Evolutionary conservation across 164 flowering plant species (phyloP).

Genomic region (Berberis thunbergii): DNA sequence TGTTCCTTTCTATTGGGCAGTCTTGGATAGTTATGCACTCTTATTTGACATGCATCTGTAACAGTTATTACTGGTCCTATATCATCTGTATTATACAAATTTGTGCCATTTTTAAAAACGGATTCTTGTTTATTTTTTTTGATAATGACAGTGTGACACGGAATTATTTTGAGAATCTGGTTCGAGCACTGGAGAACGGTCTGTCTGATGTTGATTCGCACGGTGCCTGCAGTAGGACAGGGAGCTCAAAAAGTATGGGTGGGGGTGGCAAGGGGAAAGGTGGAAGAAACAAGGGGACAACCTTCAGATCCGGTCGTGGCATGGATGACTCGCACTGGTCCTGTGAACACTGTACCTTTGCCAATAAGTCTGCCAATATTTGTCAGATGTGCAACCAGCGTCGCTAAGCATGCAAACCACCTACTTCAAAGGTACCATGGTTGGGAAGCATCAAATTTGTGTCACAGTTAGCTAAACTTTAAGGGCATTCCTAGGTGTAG

Average conservation of each 20-base stretch:
- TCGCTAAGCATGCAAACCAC: constrained; percentile 10
- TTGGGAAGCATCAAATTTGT: neutral
- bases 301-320: constrained; percentile 34
- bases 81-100: neutral
- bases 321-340: constrained; percentile 56
- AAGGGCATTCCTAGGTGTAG: neutral
- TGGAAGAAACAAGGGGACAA: constrained; percentile 47
- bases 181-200: constrained; percentile 74
- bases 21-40: no score
- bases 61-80: neutral
- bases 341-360: constrained; percentile 75
- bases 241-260: constrained; percentile 36
- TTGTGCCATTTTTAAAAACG: neutral
- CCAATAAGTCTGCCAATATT: constrained; percentile 37
- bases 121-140: neutral
- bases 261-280: constrained; percentile 45
- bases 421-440: neutral
- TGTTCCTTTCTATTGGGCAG: no score
- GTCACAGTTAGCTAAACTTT: neutral
- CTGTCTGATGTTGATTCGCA: constrained; percentile 67
- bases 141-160: constrained; percentile 56
- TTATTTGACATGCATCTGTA: no score
- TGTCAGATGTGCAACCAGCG: constrained; percentile 65
- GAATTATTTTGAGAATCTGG: constrained; percentile 86
- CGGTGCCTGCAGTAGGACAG: constrained; percentile 45